Conservation (phyloP, 2,329 filamentous ascomycete genomes). For the Fusarium tanahbumbuense region DNA sequence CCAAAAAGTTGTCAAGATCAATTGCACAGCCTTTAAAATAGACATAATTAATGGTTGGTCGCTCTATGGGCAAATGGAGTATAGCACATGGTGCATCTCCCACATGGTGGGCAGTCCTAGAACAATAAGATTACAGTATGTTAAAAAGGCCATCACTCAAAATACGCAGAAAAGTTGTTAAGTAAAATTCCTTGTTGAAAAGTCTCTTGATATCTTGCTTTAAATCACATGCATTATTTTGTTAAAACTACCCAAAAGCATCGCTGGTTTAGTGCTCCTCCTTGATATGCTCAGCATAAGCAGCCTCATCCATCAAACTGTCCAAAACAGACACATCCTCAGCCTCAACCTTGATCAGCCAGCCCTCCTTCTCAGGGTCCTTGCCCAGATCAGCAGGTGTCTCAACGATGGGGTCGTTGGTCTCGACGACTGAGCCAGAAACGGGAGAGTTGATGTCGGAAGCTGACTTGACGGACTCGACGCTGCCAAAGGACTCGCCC, state of each 20-base stretch:
- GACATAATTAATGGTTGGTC: no score
- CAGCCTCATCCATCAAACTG: constrained; percentile 75
- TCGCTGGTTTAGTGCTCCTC: constrained; percentile 20
- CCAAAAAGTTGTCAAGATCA: not conserved
- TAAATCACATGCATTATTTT: constrained; percentile 27
- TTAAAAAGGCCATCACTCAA: not conserved
- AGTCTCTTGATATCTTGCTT: constrained; percentile 34
- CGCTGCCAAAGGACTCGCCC: constrained; percentile 85
- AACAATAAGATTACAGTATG: no score
- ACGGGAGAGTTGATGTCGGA: constrained; percentile 90
- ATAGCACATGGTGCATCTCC: no score
- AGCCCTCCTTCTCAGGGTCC: constrained; percentile 80
- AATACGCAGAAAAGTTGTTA: not conserved
- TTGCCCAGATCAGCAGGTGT: constrained; percentile 67
- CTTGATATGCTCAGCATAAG: constrained; percentile 61
- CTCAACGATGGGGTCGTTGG: constrained; percentile 63
- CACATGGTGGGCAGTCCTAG: no score
- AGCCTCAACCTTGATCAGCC: constrained; percentile 85
- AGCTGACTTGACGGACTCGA: constrained; percentile 93
- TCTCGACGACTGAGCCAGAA: constrained; percentile 74
- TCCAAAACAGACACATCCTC: constrained; percentile 67
- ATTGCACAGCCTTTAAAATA: no score
- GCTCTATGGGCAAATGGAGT: no score
- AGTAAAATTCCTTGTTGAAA: not conserved
- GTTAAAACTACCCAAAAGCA: not conserved